phyloP scores from a whole-genome alignment of 2,329 filamentous ascomycete genomes.

The Sporothrix pallida region DNA sequence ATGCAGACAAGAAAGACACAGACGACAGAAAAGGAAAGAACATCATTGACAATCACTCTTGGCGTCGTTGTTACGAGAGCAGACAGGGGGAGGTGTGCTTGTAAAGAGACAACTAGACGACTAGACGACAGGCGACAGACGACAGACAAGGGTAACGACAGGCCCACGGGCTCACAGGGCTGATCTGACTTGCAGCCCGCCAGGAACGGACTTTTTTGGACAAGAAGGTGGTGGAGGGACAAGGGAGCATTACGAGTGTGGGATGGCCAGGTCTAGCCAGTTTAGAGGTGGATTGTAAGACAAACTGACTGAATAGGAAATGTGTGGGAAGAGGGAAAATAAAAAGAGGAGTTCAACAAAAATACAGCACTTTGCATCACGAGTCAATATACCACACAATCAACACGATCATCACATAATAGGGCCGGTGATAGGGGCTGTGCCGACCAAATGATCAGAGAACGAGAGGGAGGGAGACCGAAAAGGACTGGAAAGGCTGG shows the following conservation, averaged over 20 bases:
- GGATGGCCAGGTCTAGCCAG: neutral
- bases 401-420: neutral
- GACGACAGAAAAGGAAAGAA: no score
- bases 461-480: neutral
- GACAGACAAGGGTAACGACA: neutral
- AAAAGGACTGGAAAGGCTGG: neutral
- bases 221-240: neutral
- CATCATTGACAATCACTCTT: neutral
- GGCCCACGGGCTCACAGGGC: conserved; percentile 22
- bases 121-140: no score
- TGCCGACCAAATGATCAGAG: neutral
- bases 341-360: neutral
- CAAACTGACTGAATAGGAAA: neutral
- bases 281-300: neutral
- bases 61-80: neutral
- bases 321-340: neutral
- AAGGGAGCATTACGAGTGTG: neutral
- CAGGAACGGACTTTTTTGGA: conserved; percentile 9
- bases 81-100: neutral
- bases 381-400: neutral
- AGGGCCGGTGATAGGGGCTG: conserved; percentile 11
- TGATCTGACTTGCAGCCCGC: conserved; percentile 17
- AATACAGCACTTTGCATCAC: neutral
- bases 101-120: no score
- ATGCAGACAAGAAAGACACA: neutral